These are phyloP conservation scores for Colletotrichum cuscutae DNA, from an alignment of 2,329 filamentous ascomycete genomes.

Conservation along the genomic window DNA sequence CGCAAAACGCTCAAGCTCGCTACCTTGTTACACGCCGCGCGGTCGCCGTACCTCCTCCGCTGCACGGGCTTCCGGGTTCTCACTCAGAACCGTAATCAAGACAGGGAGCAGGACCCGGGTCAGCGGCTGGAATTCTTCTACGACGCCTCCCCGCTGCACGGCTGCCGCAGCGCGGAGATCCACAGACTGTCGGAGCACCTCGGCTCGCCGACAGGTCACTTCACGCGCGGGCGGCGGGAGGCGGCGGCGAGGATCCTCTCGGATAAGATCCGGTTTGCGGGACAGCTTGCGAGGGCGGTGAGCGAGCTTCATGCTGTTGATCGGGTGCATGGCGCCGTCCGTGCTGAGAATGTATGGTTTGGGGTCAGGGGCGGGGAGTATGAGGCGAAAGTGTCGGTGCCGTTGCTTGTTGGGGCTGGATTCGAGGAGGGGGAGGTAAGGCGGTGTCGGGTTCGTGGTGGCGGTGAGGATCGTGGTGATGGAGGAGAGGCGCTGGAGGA, in stretches of 20 bases:
- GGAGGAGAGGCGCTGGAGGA: not conserved
- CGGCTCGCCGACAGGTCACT: not conserved
- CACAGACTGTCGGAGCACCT: not conserved
- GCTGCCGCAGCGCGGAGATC: not conserved
- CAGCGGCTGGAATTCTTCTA: not conserved
- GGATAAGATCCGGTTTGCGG: not conserved
- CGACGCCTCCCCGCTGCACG: not conserved
- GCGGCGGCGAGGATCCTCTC: not conserved
- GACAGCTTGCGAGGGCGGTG: not conserved
- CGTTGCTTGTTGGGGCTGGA: not conserved
- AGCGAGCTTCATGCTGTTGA: not conserved
- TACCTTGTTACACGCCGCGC: not conserved
- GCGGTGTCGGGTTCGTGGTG: not conserved
- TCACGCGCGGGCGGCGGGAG: not conserved
- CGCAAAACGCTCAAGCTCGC: not conserved
- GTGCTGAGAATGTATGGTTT: slow-evolving; percentile 1
- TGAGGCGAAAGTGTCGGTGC: not conserved
- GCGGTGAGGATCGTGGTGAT: not conserved
- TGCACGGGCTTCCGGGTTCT: not conserved
- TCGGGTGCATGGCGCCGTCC: not conserved
- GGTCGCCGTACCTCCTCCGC: not conserved
- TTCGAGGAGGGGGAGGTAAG: not conserved
- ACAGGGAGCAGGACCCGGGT: not conserved
- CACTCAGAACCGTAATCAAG: not conserved
- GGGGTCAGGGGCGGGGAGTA: not conserved